These are phyloP conservation scores for Nicotiana sylvestris DNA, from an alignment of 257 asterid species.

Conservation along the genomic window DNA sequence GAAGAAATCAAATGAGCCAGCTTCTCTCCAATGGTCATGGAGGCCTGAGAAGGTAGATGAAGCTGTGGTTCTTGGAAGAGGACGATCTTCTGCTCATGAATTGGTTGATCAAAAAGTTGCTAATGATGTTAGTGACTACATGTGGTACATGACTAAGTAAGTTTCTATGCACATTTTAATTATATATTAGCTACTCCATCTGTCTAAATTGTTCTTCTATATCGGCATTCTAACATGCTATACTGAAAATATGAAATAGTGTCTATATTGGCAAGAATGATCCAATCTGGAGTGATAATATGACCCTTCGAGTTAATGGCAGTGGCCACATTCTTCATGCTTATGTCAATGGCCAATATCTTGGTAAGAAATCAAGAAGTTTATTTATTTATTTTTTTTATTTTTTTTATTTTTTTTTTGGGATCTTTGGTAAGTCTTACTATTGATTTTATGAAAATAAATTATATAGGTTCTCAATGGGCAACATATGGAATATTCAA, in stretches of 20 bases:
- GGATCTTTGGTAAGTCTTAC: background rate
- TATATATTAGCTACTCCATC: too few species aligned
- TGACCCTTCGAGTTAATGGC: conserved; percentile 45
- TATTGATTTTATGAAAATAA: background rate
- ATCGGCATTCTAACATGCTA: background rate
- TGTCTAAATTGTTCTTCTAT: too few species aligned
- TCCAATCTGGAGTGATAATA: conserved; percentile 35
- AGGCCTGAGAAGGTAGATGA: conserved; percentile 28
- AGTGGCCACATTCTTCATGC: conserved; percentile 59
- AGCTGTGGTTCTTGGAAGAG: conserved; percentile 34
- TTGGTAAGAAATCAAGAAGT: conserved; percentile 33
- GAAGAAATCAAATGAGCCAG: conserved; percentile 30
- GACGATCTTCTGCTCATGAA: conserved; percentile 19
- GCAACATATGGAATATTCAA: conserved; percentile 25
- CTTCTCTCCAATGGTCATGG: conserved; percentile 56
- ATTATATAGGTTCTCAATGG: conserved; percentile 49
- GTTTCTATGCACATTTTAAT: background rate
- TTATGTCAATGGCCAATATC: conserved; percentile 49
- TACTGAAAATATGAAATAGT: conserved; percentile 22
- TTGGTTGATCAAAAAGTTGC: conserved; percentile 47
- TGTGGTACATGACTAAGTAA: conserved; percentile 92
- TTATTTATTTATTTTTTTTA: background rate
- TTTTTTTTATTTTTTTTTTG: background rate
- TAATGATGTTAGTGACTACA: conserved; percentile 52
- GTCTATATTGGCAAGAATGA: conserved; percentile 37